Percentiles rank a stretch among this genome's conserved stretches.
phyloP scores from a whole-genome alignment of 169 alveolate genomes.

The Plasmodium malariae region DNA sequence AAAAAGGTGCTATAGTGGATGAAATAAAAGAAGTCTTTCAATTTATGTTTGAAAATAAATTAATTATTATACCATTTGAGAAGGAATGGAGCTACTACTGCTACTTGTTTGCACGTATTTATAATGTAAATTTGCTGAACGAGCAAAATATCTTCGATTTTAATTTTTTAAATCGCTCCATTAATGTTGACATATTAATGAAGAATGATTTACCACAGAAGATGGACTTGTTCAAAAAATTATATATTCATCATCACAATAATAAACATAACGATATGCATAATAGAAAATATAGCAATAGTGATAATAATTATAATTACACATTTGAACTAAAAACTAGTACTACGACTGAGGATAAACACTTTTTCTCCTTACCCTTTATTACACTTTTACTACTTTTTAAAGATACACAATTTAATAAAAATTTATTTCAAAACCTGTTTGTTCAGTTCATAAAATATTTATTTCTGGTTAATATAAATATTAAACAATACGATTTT shows the following conservation, averaged over 20 bases:
- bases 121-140: slow-evolving; percentile 3
- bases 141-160: slow-evolving; percentile 20
- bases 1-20: slow-evolving; percentile 1
- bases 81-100: slow-evolving; percentile 33
- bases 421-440: slow-evolving; percentile 33
- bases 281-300: no score
- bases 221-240: slow-evolving; percentile 24
- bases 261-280: not conserved
- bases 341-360: not conserved
- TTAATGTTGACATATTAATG: slow-evolving; percentile 27
- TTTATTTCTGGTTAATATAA: slow-evolving; percentile 49
- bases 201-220: slow-evolving; percentile 34
- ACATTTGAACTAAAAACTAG: not conserved
- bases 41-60: slow-evolving; percentile 55
- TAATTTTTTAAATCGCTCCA: slow-evolving; percentile 10
- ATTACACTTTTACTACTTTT: slow-evolving; percentile 46
- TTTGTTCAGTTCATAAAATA: slow-evolving; percentile 47
- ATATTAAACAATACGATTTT: slow-evolving; percentile 6
- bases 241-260: not conserved
- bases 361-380: slow-evolving; percentile 32
- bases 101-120: slow-evolving; percentile 26
- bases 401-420: slow-evolving; percentile 34
- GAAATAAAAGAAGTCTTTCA: slow-evolving; percentile 51
- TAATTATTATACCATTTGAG: slow-evolving; percentile 40
- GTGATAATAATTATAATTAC: slow-evolving; percentile 10